Conservation (phyloP, 2,329 filamentous ascomycete genomes). For the Beauveria caledonica region DNA sequence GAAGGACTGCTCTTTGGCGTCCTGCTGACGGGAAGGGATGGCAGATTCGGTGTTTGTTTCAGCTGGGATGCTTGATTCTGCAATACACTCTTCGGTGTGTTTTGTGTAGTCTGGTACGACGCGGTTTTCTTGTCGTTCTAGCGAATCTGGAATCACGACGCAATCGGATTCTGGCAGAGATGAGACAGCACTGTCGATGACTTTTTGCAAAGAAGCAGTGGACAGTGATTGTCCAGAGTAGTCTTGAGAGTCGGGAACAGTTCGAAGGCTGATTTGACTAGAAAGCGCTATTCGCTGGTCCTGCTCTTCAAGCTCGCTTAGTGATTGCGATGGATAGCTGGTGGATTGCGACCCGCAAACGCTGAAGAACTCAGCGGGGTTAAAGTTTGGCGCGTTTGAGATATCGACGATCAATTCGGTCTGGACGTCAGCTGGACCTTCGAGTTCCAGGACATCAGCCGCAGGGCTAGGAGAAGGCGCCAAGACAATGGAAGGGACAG, state of each 20-base stretch:
- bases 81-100: neutral
- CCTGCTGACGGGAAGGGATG: slow-evolving; percentile 4
- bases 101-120: neutral
- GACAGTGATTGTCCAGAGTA: slow-evolving; percentile 19
- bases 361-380: slow-evolving; percentile 28
- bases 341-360: slow-evolving; percentile 23
- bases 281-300: slow-evolving; percentile 25
- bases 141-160: slow-evolving; percentile 14
- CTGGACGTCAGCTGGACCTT: slow-evolving; percentile 10
- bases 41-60: neutral
- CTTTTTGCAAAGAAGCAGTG: slow-evolving; percentile 9
- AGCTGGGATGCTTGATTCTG: neutral
- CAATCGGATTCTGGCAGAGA: neutral
- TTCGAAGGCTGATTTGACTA: slow-evolving; percentile 26
- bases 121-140: slow-evolving; percentile 5
- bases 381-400: slow-evolving; percentile 22
- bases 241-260: slow-evolving; percentile 38
- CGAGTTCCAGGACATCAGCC: slow-evolving; percentile 14
- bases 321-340: slow-evolving; percentile 22
- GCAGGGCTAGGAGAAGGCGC: slow-evolving; percentile 18
- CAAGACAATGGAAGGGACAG: slow-evolving; percentile 23
- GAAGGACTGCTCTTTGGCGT: neutral
- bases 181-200: slow-evolving; percentile 7
- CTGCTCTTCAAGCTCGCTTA: slow-evolving; percentile 28
- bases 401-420: slow-evolving; percentile 23